Percentiles rank a stretch among this genome's conserved stretches.
These are phyloP conservation scores for Eragrostis curvula DNA, from an alignment of 176 grass and related monocot species.

Conservation along the genomic window DNA sequence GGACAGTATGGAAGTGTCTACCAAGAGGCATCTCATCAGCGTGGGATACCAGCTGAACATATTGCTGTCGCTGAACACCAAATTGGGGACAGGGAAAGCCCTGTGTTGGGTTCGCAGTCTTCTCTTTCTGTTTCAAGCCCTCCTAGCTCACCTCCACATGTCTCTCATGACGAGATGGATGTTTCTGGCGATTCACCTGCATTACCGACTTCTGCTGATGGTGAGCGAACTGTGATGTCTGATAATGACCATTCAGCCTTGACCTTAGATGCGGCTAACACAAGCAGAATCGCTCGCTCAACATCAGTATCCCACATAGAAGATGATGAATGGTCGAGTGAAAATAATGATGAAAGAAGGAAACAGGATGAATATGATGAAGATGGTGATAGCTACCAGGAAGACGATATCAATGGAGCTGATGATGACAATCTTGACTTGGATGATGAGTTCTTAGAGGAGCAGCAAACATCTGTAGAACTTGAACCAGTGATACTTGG, in stretches of 20 bases:
- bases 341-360: slow-evolving; percentile 50
- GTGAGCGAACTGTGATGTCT: slow-evolving; percentile 66
- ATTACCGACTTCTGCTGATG: slow-evolving; percentile 91
- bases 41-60: slow-evolving; percentile 38
- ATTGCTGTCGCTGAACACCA: slow-evolving; percentile 50
- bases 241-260: slow-evolving; percentile 61
- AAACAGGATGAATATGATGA: slow-evolving; percentile 74
- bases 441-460: slow-evolving; percentile 59
- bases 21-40: slow-evolving; percentile 59
- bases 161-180: slow-evolving; percentile 96
- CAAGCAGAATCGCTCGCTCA: slow-evolving; percentile 54
- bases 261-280: slow-evolving; percentile 45
- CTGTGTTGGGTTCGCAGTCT: slow-evolving; percentile 74
- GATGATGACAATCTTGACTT: slow-evolving; percentile 68
- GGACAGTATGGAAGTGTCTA: slow-evolving; percentile 62
- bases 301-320: slow-evolving; percentile 60
- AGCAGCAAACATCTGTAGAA: slow-evolving; percentile 47
- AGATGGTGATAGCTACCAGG: slow-evolving; percentile 60
- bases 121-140: slow-evolving; percentile 91
- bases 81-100: slow-evolving; percentile 56
- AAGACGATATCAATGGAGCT: slow-evolving; percentile 63
- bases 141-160: slow-evolving; percentile 74
- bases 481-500: slow-evolving; percentile 85
- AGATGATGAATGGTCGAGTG: slow-evolving; percentile 76
- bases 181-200: slow-evolving; percentile 86